These are phyloP conservation scores for Aphanomyces invadans DNA, from an alignment of 352 stramenopile genomes.

Conservation along the genomic window DNA sequence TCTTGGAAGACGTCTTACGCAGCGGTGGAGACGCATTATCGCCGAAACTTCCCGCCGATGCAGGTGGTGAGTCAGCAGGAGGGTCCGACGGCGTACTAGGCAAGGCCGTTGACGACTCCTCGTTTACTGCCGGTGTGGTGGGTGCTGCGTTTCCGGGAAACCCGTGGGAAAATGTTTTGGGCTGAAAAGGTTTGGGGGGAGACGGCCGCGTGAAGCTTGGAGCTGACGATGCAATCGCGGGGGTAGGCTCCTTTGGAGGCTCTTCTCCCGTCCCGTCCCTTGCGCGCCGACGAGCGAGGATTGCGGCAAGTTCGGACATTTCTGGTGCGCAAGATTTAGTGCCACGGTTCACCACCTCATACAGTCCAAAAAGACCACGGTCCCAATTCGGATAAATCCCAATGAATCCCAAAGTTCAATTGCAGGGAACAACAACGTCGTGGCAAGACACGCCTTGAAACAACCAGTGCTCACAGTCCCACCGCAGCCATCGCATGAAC, in stretches of 20 bases:
- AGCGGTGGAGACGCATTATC: neutral
- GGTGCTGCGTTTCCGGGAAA: neutral
- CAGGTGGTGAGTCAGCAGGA: conserved; percentile 2
- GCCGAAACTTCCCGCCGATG: neutral
- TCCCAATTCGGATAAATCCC: neutral
- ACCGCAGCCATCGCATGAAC: no score
- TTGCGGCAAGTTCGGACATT: conserved; percentile 58
- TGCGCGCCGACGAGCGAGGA: conserved; percentile 63
- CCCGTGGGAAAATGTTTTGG: neutral
- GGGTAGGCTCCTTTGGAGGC: conserved; percentile 23
- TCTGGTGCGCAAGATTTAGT: conserved; percentile 6
- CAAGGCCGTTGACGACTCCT: conserved; percentile 24
- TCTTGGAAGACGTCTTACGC: conserved; percentile 36
- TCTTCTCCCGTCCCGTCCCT: conserved; percentile 48
- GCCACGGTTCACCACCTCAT: neutral
- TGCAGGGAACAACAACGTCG: no score
- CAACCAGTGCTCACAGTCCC: no score
- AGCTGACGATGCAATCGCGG: conserved; percentile 7
- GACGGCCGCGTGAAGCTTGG: conserved; percentile 30
- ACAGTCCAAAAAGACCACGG: neutral
- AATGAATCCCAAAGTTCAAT: no score
- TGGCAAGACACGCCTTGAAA: no score
- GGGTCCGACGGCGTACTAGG: conserved; percentile 28
- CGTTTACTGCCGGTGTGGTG: neutral
- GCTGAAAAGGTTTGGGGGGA: neutral